A percentile compares a stretch with the other conserved stretches of the same genome.
phyloP scores from a whole-genome alignment of 495 filamentous ascomycete species.

The Aspergillus leporis region DNA sequence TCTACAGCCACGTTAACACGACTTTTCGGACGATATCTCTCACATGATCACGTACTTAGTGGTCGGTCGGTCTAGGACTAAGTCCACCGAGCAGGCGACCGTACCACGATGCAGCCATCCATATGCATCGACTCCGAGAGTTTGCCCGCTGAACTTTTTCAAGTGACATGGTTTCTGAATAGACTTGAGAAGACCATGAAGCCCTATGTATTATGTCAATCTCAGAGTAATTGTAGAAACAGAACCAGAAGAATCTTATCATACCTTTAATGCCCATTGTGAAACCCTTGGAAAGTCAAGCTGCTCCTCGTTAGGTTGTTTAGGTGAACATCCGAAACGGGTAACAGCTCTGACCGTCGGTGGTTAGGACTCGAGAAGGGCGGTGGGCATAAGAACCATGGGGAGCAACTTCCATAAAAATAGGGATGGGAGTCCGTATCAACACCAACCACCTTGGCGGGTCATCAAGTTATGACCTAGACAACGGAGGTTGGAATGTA shows the following conservation, averaged over 20 bases:
- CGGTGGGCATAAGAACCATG: constrained; percentile 5
- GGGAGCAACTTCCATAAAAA: constrained; percentile 2
- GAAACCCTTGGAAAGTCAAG: constrained; percentile 33
- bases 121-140: constrained; percentile 92
- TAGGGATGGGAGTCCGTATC: neutral
- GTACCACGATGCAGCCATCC: constrained; percentile 97
- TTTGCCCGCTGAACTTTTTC: constrained; percentile 84
- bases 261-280: constrained; percentile 74
- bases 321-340: constrained; percentile 22
- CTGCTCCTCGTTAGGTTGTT: constrained; percentile 34
- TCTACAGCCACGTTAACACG: constrained; percentile 42
- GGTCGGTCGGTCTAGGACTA: constrained; percentile 85
- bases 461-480: constrained; percentile 14
- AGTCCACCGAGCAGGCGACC: constrained; percentile 84
- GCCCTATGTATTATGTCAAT: constrained; percentile 51
- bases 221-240: neutral
- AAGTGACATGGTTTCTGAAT: constrained; percentile 88
- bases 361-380: constrained; percentile 10
- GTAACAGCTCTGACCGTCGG: constrained; percentile 17
- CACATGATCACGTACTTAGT: constrained; percentile 58
- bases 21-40: neutral
- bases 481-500: constrained; percentile 30
- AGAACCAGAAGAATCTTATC: neutral
- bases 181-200: constrained; percentile 90
- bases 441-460: constrained; percentile 2